A percentile compares a stretch with the other conserved stretches of the same genome.
Conservation (phyloP, 2,329 filamentous ascomycete genomes). For the Celoporthe dispersa region DNA sequence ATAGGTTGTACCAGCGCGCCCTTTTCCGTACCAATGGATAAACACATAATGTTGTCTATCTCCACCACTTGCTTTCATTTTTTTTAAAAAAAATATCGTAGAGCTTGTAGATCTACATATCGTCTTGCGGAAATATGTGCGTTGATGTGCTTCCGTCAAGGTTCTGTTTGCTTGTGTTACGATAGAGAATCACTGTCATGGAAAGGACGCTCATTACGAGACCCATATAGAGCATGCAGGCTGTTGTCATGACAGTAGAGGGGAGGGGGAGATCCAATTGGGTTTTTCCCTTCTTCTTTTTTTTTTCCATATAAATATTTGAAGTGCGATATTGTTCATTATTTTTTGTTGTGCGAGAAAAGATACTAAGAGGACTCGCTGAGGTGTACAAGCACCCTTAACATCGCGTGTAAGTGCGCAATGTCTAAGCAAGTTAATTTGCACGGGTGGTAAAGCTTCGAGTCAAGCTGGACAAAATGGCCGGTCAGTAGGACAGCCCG, state of each 20-base stretch:
- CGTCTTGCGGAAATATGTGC: not conserved
- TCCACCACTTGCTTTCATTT: not conserved
- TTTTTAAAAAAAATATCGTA: not conserved
- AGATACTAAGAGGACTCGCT: not conserved
- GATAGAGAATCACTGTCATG: not conserved
- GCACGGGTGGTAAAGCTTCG: not conserved
- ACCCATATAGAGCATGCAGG: not conserved
- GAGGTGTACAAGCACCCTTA: not conserved
- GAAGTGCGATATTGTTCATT: constrained; percentile 4
- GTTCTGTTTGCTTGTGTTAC: not conserved
- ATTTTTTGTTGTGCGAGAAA: not conserved
- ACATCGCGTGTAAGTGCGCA: not conserved
- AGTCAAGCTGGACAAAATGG: not conserved
- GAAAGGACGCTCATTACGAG: not conserved
- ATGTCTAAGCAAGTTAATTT: not conserved
- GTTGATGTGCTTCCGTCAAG: not conserved
- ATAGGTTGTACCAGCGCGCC: not conserved
- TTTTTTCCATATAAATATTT: not conserved
- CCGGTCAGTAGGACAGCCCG: not conserved
- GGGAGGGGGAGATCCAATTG: not conserved
- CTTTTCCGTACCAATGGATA: no score
- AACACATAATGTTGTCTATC: no score
- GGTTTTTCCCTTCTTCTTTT: not conserved
- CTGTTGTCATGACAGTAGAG: not conserved
- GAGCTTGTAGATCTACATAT: not conserved